A percentile compares a stretch with the other conserved stretches of the same genome.
phyloP scores from a whole-genome alignment of 2,329 filamentous ascomycete genomes.

The Gnomoniopsis sp. region DNA sequence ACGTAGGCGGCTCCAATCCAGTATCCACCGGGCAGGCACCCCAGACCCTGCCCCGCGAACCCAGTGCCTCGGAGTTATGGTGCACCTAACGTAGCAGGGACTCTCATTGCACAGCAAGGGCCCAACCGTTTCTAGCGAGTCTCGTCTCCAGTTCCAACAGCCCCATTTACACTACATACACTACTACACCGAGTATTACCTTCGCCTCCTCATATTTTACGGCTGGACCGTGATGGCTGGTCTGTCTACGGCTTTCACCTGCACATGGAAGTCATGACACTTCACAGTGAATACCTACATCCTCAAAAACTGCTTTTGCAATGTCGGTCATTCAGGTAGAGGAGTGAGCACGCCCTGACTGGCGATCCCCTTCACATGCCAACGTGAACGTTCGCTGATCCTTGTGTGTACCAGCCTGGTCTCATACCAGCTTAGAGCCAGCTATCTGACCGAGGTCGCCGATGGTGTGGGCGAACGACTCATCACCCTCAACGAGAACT shows the following conservation, averaged over 20 bases:
- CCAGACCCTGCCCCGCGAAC: background rate
- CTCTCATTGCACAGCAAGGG: no score
- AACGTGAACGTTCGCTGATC: background rate
- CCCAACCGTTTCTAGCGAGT: background rate
- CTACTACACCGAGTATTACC: background rate
- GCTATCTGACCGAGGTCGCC: slow-evolving; percentile 75
- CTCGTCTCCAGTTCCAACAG: background rate
- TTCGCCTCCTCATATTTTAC: background rate
- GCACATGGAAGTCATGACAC: background rate
- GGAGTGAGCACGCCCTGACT: slow-evolving; percentile 31
- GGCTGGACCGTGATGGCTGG: background rate
- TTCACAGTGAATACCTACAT: background rate
- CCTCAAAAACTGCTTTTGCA: background rate
- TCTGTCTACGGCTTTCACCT: background rate
- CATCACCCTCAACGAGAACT: slow-evolving; percentile 74
- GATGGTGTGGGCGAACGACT: slow-evolving; percentile 83
- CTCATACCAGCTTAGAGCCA: slow-evolving; percentile 76
- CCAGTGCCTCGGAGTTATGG: background rate
- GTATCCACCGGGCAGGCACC: background rate
- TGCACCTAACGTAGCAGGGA: background rate
- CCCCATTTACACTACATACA: background rate
- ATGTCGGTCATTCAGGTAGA: slow-evolving; percentile 44
- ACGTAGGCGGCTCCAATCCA: background rate
- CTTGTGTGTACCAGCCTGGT: slow-evolving; percentile 56
- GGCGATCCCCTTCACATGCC: background rate